A percentile compares a stretch with the other conserved stretches of the same genome.
Conservation (phyloP, 305 asterid genomes). For the Ajuga reptans region DNA sequence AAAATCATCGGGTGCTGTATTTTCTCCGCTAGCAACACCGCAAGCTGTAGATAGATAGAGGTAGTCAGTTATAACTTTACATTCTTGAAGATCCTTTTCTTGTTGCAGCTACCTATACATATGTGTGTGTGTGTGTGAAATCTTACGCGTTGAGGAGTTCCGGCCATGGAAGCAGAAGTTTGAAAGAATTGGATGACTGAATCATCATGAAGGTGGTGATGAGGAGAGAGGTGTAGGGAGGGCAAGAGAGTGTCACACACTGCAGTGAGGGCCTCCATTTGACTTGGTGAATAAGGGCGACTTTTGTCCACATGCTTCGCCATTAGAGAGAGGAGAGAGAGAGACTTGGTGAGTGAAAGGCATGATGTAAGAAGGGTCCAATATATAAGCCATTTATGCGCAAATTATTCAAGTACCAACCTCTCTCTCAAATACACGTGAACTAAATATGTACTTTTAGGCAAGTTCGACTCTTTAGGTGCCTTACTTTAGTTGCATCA, state of each 20-base stretch:
- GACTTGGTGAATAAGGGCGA: constrained; percentile 26
- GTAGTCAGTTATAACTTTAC: background rate
- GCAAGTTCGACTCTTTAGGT: too few species aligned
- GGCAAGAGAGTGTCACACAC: constrained; percentile 69
- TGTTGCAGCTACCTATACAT: background rate
- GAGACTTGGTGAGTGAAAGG: background rate
- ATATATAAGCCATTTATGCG: background rate
- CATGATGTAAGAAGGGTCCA: background rate
- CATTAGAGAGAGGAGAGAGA: constrained; percentile 5
- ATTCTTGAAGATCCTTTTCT: too few species aligned
- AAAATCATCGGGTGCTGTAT: constrained; percentile 49
- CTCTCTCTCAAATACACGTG: too few species aligned
- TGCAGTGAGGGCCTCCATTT: constrained; percentile 60
- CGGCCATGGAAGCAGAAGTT: constrained; percentile 66
- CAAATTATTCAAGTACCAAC: background rate
- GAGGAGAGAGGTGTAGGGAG: constrained; percentile 24
- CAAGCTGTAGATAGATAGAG: constrained; percentile 30
- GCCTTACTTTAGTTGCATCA: too few species aligned
- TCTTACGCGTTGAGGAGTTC: constrained; percentile 54
- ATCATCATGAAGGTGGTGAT: background rate
- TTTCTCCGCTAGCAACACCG: constrained; percentile 34
- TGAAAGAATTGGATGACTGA: constrained; percentile 31
- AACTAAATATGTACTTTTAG: too few species aligned
- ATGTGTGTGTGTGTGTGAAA: background rate
- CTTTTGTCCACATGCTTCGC: background rate